A percentile compares a stretch with the other conserved stretches of the same genome.
Conservation (phyloP, 805 yeast species). For the Starmerella bombi region DNA sequence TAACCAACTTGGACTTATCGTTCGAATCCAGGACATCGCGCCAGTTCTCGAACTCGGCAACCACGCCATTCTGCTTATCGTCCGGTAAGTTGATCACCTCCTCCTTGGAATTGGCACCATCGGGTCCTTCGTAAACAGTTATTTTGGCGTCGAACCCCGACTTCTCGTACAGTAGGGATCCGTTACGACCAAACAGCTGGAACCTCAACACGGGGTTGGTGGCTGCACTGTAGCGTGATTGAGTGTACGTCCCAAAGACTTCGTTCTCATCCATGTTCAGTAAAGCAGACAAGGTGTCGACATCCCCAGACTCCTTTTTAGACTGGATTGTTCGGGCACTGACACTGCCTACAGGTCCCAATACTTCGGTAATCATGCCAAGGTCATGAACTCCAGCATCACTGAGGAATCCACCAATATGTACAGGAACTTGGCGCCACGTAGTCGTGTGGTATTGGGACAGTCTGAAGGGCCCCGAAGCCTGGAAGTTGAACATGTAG, state of each 20-base stretch:
- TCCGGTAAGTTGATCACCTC: slow-evolving; percentile 15
- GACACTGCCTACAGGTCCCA: slow-evolving; percentile 60
- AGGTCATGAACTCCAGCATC: slow-evolving; percentile 97
- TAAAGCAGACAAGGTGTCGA: slow-evolving; percentile 66
- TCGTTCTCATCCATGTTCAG: slow-evolving; percentile 42
- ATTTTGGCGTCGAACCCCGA: slow-evolving; percentile 32
- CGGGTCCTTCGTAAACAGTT: slow-evolving; percentile 22
- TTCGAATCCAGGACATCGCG: slow-evolving; percentile 46
- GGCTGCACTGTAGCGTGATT: slow-evolving; percentile 79
- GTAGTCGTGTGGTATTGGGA: slow-evolving; percentile 45
- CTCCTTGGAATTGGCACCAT: slow-evolving; percentile 24
- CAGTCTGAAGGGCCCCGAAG: slow-evolving; percentile 40
- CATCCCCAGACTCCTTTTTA: slow-evolving; percentile 64
- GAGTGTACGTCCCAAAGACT: slow-evolving; percentile 70
- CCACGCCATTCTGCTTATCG: slow-evolving; percentile 42
- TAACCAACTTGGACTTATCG: slow-evolving; percentile 44
- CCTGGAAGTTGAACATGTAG: slow-evolving; percentile 27
- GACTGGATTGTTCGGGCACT: slow-evolving; percentile 70
- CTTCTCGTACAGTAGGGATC: slow-evolving; percentile 58
- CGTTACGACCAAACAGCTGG: slow-evolving; percentile 65
- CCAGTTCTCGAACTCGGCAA: slow-evolving; percentile 42
- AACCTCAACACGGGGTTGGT: slow-evolving; percentile 55
- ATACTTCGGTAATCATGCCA: slow-evolving; percentile 67
- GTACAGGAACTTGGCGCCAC: slow-evolving; percentile 87
- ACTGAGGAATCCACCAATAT: slow-evolving; percentile 80